A percentile compares a stretch with the other conserved stretches of the same genome.
Conservation (phyloP, 495 filamentous ascomycete species). For the Clohesyomyces aquaticus region DNA sequence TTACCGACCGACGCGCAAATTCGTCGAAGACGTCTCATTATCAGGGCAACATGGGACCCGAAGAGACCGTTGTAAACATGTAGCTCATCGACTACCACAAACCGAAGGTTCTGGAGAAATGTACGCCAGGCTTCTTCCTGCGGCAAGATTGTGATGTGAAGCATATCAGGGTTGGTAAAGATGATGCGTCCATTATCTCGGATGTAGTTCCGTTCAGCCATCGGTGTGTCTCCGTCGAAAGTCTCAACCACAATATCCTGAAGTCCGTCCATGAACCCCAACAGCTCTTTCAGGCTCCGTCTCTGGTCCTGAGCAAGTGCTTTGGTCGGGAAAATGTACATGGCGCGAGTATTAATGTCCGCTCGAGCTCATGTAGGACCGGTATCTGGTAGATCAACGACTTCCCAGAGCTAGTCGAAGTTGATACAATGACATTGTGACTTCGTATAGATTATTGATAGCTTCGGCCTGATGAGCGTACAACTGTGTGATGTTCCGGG, state of each 20-base stretch:
- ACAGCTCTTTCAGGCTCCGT: conserved; percentile 81
- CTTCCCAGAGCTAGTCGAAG: conserved; percentile 95
- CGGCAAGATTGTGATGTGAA: conserved; percentile 91
- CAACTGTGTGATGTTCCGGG: conserved; percentile 79
- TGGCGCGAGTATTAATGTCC: conserved; percentile 76
- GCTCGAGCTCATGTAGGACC: conserved; percentile 84
- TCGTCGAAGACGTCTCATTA: conserved; percentile 88
- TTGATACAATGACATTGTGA: conserved; percentile 87
- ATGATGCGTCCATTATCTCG: conserved; percentile 90
- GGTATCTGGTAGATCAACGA: conserved; percentile 96
- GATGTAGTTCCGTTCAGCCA: conserved; percentile 74
- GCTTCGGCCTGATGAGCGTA: conserved; percentile 95
- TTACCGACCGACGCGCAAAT: conserved; percentile 95
- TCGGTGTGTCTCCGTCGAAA: conserved; percentile 93
- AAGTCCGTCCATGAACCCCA: conserved; percentile 77
- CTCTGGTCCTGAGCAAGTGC: conserved; percentile 94
- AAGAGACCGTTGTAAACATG: conserved; percentile 97
- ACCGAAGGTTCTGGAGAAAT: conserved; percentile 86
- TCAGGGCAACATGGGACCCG: conserved; percentile 89
- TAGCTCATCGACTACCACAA: conserved; percentile 79
- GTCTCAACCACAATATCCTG: conserved; percentile 81
- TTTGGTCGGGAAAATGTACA: conserved; percentile 99
- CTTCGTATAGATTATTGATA: conserved; percentile 88
- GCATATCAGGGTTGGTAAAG: conserved; percentile 98
- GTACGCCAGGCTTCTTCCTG: conserved; percentile 87